Conservation (phyloP, 805 yeast genomes). For the Candida piceae region DNA sequence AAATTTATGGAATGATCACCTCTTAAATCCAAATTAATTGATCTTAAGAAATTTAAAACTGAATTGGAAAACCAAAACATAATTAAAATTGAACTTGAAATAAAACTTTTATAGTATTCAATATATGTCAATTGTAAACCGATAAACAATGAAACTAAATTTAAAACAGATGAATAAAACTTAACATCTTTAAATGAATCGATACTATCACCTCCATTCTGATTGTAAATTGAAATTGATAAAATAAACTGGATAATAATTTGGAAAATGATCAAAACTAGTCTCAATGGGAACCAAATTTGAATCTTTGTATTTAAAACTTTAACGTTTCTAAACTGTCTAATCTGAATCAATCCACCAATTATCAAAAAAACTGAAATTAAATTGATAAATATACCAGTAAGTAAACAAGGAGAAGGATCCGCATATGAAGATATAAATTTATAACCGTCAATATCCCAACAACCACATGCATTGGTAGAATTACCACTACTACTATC, state of each 20-base stretch:
- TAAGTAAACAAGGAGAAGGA: constrained; percentile 47
- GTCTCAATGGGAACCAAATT: constrained; percentile 39
- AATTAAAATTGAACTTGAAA: constrained; percentile 65
- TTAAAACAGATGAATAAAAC: constrained; percentile 26
- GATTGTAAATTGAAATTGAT: too few species aligned
- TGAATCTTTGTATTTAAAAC: constrained; percentile 26
- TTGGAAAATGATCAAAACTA: constrained; percentile 36
- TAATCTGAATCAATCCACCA: constrained; percentile 33
- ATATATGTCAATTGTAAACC: constrained; percentile 58
- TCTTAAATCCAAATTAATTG: constrained; percentile 38
- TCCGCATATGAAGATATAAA: constrained; percentile 37
- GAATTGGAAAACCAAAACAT: constrained; percentile 68
- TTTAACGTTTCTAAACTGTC: constrained; percentile 29
- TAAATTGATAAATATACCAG: constrained; percentile 36
- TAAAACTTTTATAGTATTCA: constrained; percentile 61
- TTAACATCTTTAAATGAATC: constrained; percentile 23
- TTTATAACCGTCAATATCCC: constrained; percentile 41
- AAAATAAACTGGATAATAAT: constrained; percentile 30
- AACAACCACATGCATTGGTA: constrained; percentile 26
- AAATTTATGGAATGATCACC: constrained; percentile 27
- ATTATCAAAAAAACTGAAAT: constrained; percentile 34
- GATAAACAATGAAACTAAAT: constrained; percentile 41
- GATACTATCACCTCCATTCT: constrained; percentile 18
- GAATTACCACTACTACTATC: too few species aligned
- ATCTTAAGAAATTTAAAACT: constrained; percentile 42